These are phyloP conservation scores for Aspergillus japonicus DNA, from an alignment of 2,329 filamentous ascomycete genomes.

Conservation along the genomic window DNA sequence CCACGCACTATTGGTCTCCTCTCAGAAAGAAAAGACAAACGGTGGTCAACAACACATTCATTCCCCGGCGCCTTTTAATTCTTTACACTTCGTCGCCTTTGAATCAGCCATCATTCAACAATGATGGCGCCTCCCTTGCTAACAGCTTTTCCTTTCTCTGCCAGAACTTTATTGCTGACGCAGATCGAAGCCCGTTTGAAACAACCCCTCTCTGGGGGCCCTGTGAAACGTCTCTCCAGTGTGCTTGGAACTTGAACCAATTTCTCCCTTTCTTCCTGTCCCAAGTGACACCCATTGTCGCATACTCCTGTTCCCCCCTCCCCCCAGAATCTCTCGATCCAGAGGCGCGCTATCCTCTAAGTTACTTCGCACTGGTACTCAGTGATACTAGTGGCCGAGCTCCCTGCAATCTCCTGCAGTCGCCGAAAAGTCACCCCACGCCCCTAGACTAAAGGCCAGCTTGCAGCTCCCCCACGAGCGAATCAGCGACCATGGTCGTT, in stretches of 20 bases:
- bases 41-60: background rate
- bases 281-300: background rate
- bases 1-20: slow-evolving; percentile 5
- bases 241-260: background rate
- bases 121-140: background rate
- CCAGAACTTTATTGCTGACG: background rate
- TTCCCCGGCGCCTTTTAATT: background rate
- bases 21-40: too few species aligned
- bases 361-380: background rate
- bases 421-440: slow-evolving; percentile 5
- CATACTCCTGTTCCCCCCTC: background rate
- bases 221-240: background rate
- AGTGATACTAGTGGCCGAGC: background rate
- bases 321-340: background rate
- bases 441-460: slow-evolving; percentile 12
- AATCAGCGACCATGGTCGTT: background rate
- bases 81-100: background rate
- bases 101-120: background rate
- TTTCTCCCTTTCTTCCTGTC: background rate
- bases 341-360: background rate
- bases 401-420: slow-evolving; percentile 14
- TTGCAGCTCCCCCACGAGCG: slow-evolving; percentile 11
- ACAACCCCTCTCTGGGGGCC: background rate
- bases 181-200: background rate
- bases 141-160: background rate